Conservation (phyloP, 2,329 filamentous ascomycete species). For the Ophiostoma piceae region DNA sequence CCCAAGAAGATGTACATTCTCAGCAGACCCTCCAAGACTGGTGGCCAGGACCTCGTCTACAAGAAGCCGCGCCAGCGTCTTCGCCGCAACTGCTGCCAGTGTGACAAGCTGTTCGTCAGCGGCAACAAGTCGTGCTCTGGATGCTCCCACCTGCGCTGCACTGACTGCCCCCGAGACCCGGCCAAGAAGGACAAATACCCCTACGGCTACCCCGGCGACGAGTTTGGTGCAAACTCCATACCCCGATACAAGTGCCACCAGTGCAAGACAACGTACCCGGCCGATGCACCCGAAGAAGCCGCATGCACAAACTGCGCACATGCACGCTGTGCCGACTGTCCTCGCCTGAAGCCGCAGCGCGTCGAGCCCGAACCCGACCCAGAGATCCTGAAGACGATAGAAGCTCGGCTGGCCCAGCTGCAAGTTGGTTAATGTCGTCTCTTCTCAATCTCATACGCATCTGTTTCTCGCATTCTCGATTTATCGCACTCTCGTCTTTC, state of each 20-base stretch:
- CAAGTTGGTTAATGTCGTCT: slow-evolving; percentile 31
- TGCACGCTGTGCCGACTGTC: slow-evolving; percentile 55
- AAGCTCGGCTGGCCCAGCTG: slow-evolving; percentile 49
- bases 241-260: slow-evolving; percentile 56
- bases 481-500: not conserved
- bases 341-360: slow-evolving; percentile 53
- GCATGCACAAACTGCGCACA: slow-evolving; percentile 58
- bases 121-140: slow-evolving; percentile 58
- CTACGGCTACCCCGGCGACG: slow-evolving; percentile 64
- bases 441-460: not conserved
- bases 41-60: slow-evolving; percentile 65
- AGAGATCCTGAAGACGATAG: slow-evolving; percentile 52
- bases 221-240: slow-evolving; percentile 47
- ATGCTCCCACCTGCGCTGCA: slow-evolving; percentile 71
- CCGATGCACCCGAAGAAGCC: slow-evolving; percentile 46
- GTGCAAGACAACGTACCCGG: slow-evolving; percentile 56
- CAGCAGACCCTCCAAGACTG: slow-evolving; percentile 59
- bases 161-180: slow-evolving; percentile 73
- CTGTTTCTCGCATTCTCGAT: not conserved
- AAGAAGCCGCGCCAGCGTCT: slow-evolving; percentile 68
- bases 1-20: slow-evolving; percentile 46
- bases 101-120: slow-evolving; percentile 56
- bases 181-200: slow-evolving; percentile 65
- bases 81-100: slow-evolving; percentile 70
- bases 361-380: slow-evolving; percentile 59